Conservation (phyloP, 345 rosid species). For the Litchi chinensis region DNA sequence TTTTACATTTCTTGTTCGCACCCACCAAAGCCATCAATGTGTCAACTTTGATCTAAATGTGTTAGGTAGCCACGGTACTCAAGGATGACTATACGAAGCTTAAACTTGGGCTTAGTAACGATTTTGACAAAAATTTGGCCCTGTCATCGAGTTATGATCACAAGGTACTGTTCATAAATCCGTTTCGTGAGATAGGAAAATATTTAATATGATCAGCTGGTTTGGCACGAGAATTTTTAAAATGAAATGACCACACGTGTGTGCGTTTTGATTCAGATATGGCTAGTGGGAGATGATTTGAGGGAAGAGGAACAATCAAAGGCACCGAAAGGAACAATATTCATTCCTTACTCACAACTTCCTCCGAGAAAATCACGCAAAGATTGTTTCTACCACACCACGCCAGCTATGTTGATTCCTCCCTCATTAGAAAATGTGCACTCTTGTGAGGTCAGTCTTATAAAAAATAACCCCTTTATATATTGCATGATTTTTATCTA, state of each 20-base stretch:
- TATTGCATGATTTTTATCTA: too few species aligned
- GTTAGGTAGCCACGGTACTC: constrained; percentile 33
- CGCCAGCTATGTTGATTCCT: constrained; percentile 60
- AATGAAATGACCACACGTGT: not conserved
- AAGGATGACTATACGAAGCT: constrained; percentile 41
- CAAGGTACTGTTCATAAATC: constrained; percentile 14
- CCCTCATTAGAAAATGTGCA: constrained; percentile 49
- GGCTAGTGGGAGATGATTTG: constrained; percentile 68
- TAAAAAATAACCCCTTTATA: too few species aligned
- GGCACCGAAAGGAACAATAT: constrained; percentile 54
- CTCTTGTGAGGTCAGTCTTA: constrained; percentile 62
- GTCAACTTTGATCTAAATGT: not conserved
- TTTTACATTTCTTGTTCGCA: too few species aligned
- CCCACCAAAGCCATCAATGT: too few species aligned
- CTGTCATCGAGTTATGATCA: constrained; percentile 27
- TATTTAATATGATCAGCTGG: too few species aligned
- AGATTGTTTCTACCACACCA: constrained; percentile 60
- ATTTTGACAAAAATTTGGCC: constrained; percentile 27
- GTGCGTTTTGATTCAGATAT: constrained; percentile 36
- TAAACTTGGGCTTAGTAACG: constrained; percentile 23
- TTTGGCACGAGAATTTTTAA: not conserved
- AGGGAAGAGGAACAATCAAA: constrained; percentile 45
- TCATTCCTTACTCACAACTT: constrained; percentile 53
- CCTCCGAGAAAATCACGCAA: constrained; percentile 50
- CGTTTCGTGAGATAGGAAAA: not conserved